Conservation (phyloP, 192 early-diverging fungal species). For the Dissophora globulifera region DNA sequence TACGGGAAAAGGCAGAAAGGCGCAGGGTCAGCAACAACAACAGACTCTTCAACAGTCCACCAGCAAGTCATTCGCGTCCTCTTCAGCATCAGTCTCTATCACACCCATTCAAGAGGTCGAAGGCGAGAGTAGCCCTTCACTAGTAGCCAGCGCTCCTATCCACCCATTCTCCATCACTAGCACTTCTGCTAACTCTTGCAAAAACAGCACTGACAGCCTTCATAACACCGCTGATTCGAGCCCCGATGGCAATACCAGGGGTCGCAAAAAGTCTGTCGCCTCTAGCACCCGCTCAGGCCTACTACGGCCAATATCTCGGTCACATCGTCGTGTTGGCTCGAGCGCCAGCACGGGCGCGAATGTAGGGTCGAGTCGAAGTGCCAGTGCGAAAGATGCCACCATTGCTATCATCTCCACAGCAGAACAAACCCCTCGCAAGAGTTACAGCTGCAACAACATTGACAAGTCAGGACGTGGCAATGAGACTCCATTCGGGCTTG, state of each 20-base stretch:
- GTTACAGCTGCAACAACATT: no score
- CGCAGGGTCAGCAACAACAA: constrained; percentile 1
- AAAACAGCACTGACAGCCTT: no score
- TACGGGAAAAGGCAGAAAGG: neutral
- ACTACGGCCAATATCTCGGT: constrained; percentile 10
- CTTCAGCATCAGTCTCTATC: neutral
- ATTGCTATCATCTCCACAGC: no score
- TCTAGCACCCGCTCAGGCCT: constrained; percentile 5
- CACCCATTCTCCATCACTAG: no score
- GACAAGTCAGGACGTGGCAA: no score
- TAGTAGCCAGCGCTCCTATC: neutral
- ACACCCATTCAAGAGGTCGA: constrained; percentile 18
- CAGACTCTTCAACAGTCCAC: neutral
- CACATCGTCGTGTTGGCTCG: constrained; percentile 21
- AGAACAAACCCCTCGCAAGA: no score
- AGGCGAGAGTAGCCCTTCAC: neutral
- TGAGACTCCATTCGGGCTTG: no score
- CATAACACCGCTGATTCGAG: neutral
- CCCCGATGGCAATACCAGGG: neutral
- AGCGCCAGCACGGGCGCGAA: constrained; percentile 1
- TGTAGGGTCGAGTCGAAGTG: constrained; percentile 15
- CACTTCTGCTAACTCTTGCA: no score
- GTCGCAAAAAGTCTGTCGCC: constrained; percentile 6
- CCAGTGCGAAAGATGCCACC: no score
- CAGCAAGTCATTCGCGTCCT: constrained; percentile 8